Percentiles rank a stretch among this genome's conserved stretches.
Conservation (phyloP, 2,329 filamentous ascomycete genomes). For the Fusarium paranaense region DNA sequence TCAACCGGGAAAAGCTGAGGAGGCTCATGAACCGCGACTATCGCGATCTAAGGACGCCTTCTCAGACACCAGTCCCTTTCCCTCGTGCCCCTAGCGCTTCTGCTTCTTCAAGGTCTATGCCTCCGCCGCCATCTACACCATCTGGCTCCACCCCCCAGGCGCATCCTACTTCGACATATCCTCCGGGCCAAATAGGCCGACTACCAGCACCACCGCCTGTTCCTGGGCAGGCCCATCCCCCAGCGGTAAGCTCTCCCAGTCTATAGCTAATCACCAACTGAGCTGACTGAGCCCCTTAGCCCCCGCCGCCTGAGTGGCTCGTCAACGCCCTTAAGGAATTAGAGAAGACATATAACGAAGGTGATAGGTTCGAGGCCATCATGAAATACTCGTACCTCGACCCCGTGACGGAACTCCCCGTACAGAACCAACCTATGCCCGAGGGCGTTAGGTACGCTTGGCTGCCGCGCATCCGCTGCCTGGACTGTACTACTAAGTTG, state of each 20-base stretch:
- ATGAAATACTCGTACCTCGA: conserved; percentile 93
- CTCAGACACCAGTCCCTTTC: conserved; percentile 50
- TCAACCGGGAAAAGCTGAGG: conserved; percentile 77
- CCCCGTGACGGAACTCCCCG: conserved; percentile 73
- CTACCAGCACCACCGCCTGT: conserved; percentile 74
- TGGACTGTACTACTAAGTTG: conserved; percentile 92
- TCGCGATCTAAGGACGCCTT: conserved; percentile 52
- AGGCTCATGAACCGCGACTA: conserved; percentile 70
- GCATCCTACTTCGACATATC: conserved; percentile 51
- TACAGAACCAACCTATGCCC: conserved; percentile 68
- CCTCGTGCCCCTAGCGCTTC: conserved; percentile 48
- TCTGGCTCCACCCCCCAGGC: conserved; percentile 52
- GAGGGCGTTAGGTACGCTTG: conserved; percentile 81
- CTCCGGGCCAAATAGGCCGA: conserved; percentile 71
- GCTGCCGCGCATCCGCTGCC: conserved; percentile 88
- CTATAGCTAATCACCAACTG: conserved; percentile 2
- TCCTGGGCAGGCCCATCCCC: conserved; percentile 65
- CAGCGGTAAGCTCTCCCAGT: conserved; percentile 66
- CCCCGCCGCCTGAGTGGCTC: conserved; percentile 90
- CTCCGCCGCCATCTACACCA: conserved; percentile 54
- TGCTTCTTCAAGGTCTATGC: conserved; percentile 48
- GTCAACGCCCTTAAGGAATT: conserved; percentile 77
- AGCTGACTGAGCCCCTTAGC: conserved; percentile 62
- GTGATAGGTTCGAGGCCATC: conserved; percentile 84
- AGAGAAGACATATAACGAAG: conserved; percentile 75